A percentile compares a stretch with the other conserved stretches of the same genome.
These are phyloP conservation scores for Globisporangium emineosum DNA, from an alignment of 352 stramenopile genomes.

Conservation along the genomic window DNA sequence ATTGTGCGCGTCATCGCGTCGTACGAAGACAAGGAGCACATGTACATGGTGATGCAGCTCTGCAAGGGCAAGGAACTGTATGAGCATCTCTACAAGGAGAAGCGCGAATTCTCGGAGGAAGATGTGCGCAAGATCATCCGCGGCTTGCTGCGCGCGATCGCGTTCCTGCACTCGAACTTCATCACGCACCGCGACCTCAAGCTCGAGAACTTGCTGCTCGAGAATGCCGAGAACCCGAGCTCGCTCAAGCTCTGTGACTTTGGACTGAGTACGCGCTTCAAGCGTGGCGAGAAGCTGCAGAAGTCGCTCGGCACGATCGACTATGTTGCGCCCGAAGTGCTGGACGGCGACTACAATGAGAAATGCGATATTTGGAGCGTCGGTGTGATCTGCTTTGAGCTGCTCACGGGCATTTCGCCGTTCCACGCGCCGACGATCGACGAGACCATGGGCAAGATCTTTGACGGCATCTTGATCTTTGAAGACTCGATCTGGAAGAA, in stretches of 20 bases:
- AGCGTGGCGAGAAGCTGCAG: slow-evolving; percentile 65
- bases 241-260: slow-evolving; percentile 86
- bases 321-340: slow-evolving; percentile 77
- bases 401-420: slow-evolving; percentile 61
- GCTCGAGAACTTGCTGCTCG: slow-evolving; percentile 78
- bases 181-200: slow-evolving; percentile 83
- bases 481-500: slow-evolving; percentile 63
- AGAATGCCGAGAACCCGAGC: slow-evolving; percentile 51
- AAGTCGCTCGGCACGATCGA: slow-evolving; percentile 81
- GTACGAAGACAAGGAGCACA: slow-evolving; percentile 74
- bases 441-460: slow-evolving; percentile 83
- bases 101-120: slow-evolving; percentile 59
- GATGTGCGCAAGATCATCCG: slow-evolving; percentile 68
- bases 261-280: slow-evolving; percentile 72
- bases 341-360: slow-evolving; percentile 80
- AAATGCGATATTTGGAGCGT: slow-evolving; percentile 84
- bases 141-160: slow-evolving; percentile 49
- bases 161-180: slow-evolving; percentile 79
- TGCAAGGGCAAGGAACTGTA: slow-evolving; percentile 81
- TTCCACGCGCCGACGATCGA: slow-evolving; percentile 71
- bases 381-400: slow-evolving; percentile 76
- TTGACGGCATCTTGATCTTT: slow-evolving; percentile 71
- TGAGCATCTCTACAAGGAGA: slow-evolving; percentile 67
- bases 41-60: slow-evolving; percentile 90
- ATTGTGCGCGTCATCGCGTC: slow-evolving; percentile 77